phyloP scores from a whole-genome alignment of 257 asterid genomes.

The Salvia miltiorrhiza region DNA sequence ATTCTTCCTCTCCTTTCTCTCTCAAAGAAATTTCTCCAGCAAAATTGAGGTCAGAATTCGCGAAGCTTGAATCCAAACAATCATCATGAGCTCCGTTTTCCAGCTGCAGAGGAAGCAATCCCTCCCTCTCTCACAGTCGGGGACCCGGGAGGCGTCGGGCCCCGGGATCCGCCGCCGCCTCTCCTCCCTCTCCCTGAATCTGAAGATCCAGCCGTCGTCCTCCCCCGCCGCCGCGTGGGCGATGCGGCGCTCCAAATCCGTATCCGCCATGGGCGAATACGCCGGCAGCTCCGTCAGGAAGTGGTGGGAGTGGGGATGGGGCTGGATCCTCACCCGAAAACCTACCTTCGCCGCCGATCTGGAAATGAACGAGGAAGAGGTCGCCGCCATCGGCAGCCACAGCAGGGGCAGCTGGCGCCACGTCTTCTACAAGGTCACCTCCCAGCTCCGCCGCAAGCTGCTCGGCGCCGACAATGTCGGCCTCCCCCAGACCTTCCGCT shows the following conservation, averaged over 20 bases:
- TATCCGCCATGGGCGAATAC: constrained; percentile 40
- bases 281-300: constrained; percentile 52
- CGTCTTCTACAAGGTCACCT: constrained; percentile 60
- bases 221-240: constrained; percentile 37
- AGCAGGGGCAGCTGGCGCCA: constrained; percentile 81
- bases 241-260: constrained; percentile 64
- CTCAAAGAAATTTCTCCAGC: no score
- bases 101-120: constrained; percentile 49
- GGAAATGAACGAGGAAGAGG: constrained; percentile 82
- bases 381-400: constrained; percentile 58
- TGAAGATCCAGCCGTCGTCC: constrained; percentile 44
- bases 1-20: background rate
- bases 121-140: constrained; percentile 53
- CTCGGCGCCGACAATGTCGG: constrained; percentile 48
- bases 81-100: constrained; percentile 47
- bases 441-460: constrained; percentile 61
- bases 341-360: constrained; percentile 77
- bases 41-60: no score
- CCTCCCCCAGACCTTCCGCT: constrained; percentile 74
- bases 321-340: constrained; percentile 70
- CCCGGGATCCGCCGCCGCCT: constrained; percentile 56
- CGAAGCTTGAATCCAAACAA: no score
- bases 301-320: constrained; percentile 92
- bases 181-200: constrained; percentile 55
- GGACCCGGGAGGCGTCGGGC: background rate